Evolutionary conservation across 768 basidiomycete genomes (phyloP).

Genomic region (Podaxis mareebaensis): DNA sequence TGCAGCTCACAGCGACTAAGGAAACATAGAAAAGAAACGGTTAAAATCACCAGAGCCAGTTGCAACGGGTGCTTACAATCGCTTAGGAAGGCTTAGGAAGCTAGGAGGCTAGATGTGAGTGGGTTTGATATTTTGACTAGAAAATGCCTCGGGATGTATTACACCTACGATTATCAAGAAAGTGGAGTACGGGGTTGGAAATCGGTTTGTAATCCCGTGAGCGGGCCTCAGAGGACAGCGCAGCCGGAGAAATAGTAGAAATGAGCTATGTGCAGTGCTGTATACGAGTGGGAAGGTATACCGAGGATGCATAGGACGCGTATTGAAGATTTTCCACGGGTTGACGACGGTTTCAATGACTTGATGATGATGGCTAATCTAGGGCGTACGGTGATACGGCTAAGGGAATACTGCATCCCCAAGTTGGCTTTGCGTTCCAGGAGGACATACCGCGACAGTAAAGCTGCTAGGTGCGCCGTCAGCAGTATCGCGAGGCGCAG

Average conservation of each 20-base stretch:
- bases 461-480: too few species aligned
- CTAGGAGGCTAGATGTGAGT: conserved; percentile 10
- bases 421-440: too few species aligned
- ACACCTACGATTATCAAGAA: background rate
- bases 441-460: too few species aligned
- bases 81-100: conserved; percentile 21
- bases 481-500: too few species aligned
- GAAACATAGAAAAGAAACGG: too few species aligned
- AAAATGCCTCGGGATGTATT: conserved; percentile 25
- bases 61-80: conserved; percentile 17
- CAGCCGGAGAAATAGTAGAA: conserved; percentile 31
- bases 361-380: too few species aligned
- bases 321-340: background rate
- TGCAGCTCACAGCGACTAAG: too few species aligned
- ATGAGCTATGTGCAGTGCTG: conserved; percentile 25
- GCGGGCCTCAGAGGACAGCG: conserved; percentile 29
- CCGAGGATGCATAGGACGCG: background rate
- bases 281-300: background rate
- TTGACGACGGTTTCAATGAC: background rate
- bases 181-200: background rate
- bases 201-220: conserved; percentile 21
- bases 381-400: too few species aligned
- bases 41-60: too few species aligned
- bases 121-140: conserved; percentile 28
- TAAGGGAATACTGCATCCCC: too few species aligned